Base-by-base conservation (phyloP, 164 flowering plant species). In the Stephania cephalantha region DNA sequence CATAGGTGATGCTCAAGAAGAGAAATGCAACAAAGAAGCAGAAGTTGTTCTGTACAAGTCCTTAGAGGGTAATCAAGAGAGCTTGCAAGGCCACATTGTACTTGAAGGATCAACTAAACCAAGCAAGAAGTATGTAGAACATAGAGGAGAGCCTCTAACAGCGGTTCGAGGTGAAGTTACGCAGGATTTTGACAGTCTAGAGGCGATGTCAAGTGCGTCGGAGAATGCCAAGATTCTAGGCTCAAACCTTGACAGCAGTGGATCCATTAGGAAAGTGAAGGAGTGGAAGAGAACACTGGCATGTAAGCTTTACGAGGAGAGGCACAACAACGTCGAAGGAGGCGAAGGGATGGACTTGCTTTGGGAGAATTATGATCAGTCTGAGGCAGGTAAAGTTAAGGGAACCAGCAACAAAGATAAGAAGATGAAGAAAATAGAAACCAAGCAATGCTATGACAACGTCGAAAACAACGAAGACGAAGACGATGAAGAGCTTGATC, bases 241-340 rank as follows among this genome's bases (percentile, higher is more conserved):
- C 10, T 18, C 78, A 2, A 83, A 46, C 73, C 82, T 82, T 7
- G 85, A 85, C 22, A 80, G 87, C 10, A 83, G 76, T 25, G 92
- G 90, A 30, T 90, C 95, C 11, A 88, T 87, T 94, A 88, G 92
- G 84, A 86, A 73, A 73, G 95, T 88, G 44, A 95, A 86, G 63
- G 98, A 93, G 74, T 95, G 99, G 99, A 88, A 82, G 79, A 86
- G 94, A 78, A 93, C 99, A 3, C 55, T 95, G 69, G 99, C 96
- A 0, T 90, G 98, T 85, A 93, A 91, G 86, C 91, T 95, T 8
- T 95, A 85, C 42, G 97, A 95, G 76, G 99, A 95, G 76, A 76
- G 94, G 61, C 87, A 89, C 79, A 89, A 89, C 79, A 89, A 82
- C 64, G 83, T 45, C 11, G 84, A 74, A 5, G 91, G 81, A 8